Evolutionary conservation across 805 yeast genomes (phyloP).

Genomic region (Lachancea cidri): DNA sequence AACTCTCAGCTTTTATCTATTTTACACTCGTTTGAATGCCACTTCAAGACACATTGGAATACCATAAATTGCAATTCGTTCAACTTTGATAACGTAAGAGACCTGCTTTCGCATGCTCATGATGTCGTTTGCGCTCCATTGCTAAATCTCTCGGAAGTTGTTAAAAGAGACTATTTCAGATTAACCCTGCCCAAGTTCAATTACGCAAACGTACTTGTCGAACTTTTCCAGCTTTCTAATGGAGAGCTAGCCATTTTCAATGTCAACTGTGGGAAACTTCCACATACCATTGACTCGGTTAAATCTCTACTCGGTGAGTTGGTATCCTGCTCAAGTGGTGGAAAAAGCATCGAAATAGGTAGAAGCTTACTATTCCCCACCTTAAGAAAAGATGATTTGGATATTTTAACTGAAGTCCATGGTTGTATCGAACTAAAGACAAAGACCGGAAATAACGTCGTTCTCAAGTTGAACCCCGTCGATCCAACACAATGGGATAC

Average conservation of each 20-base stretch:
- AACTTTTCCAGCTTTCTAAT: slow-evolving; percentile 21
- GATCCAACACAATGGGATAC: slow-evolving; percentile 25
- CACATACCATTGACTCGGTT: slow-evolving; percentile 8
- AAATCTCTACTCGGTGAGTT: slow-evolving; percentile 12
- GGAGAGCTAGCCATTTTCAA: slow-evolving; percentile 27
- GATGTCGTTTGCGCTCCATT: slow-evolving; percentile 16
- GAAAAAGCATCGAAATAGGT: slow-evolving; percentile 17
- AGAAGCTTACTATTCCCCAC: slow-evolving; percentile 26
- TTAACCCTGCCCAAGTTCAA: slow-evolving; percentile 16
- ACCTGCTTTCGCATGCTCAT: slow-evolving; percentile 19
- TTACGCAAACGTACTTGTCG: slow-evolving; percentile 18
- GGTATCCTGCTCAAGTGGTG: slow-evolving; percentile 9
- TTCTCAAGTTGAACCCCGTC: slow-evolving; percentile 17
- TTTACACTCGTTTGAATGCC: slow-evolving; percentile 15
- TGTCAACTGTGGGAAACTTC: slow-evolving; percentile 18
- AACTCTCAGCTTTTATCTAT: slow-evolving; percentile 12
- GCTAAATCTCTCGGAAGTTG: slow-evolving; percentile 14
- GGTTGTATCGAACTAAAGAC: slow-evolving; percentile 17
- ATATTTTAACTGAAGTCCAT: slow-evolving; percentile 8
- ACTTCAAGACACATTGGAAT: slow-evolving; percentile 15
- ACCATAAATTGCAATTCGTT: slow-evolving; percentile 13
- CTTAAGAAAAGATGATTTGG: slow-evolving; percentile 21
- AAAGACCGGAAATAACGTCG: slow-evolving; percentile 19
- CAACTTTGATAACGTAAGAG: slow-evolving; percentile 22
- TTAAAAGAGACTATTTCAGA: slow-evolving; percentile 20